These are phyloP conservation scores for Dicorynia guianensis DNA, from an alignment of 306 rosid species.

Conservation along the genomic window DNA sequence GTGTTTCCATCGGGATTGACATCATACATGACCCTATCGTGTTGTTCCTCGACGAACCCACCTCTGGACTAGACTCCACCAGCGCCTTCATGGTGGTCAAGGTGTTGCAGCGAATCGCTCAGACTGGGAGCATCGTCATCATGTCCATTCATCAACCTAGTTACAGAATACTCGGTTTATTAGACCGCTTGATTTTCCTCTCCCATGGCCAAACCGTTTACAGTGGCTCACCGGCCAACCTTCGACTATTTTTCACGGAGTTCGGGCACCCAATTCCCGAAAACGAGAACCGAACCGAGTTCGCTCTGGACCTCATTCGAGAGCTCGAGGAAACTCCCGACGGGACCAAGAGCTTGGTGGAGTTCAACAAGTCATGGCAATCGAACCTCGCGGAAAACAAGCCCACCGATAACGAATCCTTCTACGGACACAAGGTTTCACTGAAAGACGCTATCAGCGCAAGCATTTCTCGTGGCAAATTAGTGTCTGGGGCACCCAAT, in stretches of 20 bases:
- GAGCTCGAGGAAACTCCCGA: conserved; percentile 73
- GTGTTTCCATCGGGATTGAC: conserved; percentile 90
- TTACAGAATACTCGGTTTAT: conserved; percentile 71
- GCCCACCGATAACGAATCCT: neutral
- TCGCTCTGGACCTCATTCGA: conserved; percentile 81
- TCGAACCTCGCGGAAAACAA: conserved; percentile 23
- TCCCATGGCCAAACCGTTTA: conserved; percentile 86
- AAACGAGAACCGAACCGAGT: conserved; percentile 79
- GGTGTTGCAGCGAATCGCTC: conserved; percentile 82
- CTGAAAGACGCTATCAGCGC: conserved; percentile 87
- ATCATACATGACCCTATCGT: conserved; percentile 88
- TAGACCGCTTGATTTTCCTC: conserved; percentile 80
- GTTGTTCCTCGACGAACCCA: conserved; percentile 89
- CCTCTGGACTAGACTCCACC: conserved; percentile 91
- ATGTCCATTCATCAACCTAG: conserved; percentile 94
- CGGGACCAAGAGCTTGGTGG: conserved; percentile 72
- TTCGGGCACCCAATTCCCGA: conserved; percentile 86
- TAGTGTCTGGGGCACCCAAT: conserved; percentile 77
- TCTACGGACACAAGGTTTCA: conserved; percentile 30
- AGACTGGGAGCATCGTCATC: conserved; percentile 84
- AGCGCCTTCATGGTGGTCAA: conserved; percentile 95
- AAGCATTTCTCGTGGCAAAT: conserved; percentile 74
- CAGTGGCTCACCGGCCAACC: conserved; percentile 62
- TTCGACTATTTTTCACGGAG: conserved; percentile 64
- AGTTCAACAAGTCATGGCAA: conserved; percentile 81